Evolutionary conservation across 331 rosid species (phyloP), one percentile per base, ranked within the genome.

Genomic region (Quercus tomentella): DNA sequence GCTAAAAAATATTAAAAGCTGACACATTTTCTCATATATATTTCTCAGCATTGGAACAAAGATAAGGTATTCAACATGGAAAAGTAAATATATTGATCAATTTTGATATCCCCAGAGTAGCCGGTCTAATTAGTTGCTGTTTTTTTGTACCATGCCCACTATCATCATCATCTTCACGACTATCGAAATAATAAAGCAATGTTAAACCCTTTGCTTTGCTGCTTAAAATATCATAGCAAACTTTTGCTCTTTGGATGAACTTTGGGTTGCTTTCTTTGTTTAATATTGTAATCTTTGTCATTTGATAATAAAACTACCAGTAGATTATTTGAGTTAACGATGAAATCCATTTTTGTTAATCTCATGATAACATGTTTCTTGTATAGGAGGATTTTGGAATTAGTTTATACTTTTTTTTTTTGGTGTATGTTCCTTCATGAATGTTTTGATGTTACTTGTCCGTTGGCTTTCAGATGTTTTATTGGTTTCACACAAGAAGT

Each of bases 401-500:
- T 21, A 55, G 7, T 8, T 65, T 57, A 8, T n/a, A 23, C 30
- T 73, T 25, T 61, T 31, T 23, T 23, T 23, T 26, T 65, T 28
- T 7, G 35, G 7, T 65, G 20, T 65, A 20, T 65, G 14, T 23
- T 56, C 49, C 61, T 22, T 16, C 51, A 11, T 55, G 56, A 56
- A 70, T 65, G 60, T 52, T 43, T 49, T 77, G 41, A 33, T 7
- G 14, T 30, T 23, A 26, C 72, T 43, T 23, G 7, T 12, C 60
- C 31, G n/a, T 78, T 79, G 73, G 72, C 65, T 62, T 82, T 66
- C 88, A 93, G 97, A 91, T 60, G 66, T 89, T 67, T 77, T 93
- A 77, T 82, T 86, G 56, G 87, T 85, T 80, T 86, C 88, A 8
- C 98, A 93, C 77, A 78, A 86, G 80, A 80, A 76, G 63, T 88